Percentiles rank a stretch among this genome's conserved stretches.
Conservation (phyloP, 1,139 yeast genomes). For the Protomyces arabidopsidicola region DNA sequence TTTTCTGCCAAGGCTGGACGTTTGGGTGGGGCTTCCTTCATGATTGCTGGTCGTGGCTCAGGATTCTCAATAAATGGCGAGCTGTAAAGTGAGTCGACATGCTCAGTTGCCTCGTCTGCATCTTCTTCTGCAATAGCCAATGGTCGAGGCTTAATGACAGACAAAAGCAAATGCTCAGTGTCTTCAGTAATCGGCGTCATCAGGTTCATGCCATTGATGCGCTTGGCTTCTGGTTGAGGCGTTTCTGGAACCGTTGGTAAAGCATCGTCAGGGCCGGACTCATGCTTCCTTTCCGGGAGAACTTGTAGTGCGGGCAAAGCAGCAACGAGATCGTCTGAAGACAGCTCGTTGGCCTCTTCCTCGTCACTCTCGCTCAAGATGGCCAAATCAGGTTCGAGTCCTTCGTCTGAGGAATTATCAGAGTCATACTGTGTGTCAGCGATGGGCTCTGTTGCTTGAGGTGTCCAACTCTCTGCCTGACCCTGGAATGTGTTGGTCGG, state of each 20-base stretch:
- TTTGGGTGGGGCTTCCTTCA: neutral
- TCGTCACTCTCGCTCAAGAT: conserved; percentile 27
- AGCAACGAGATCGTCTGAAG: neutral
- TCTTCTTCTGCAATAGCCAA: conserved; percentile 22
- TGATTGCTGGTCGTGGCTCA: conserved; percentile 24
- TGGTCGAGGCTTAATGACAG: conserved; percentile 25
- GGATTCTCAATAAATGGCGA: conserved; percentile 34
- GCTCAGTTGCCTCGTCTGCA: conserved; percentile 9
- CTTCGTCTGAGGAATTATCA: conserved; percentile 28
- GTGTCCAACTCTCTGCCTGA: conserved; percentile 13
- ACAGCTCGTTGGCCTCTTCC: conserved; percentile 9
- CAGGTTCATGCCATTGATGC: conserved; percentile 22
- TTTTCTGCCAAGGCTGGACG: conserved; percentile 2
- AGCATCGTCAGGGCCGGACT: neutral
- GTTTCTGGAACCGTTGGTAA: conserved; percentile 31
- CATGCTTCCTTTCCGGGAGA: neutral
- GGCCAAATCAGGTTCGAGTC: conserved; percentile 26
- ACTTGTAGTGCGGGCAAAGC: neutral
- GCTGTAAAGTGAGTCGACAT: conserved; percentile 20
- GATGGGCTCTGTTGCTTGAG: conserved; percentile 5
- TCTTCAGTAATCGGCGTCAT: conserved; percentile 41
- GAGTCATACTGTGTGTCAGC: conserved; percentile 24
- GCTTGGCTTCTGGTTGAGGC: conserved; percentile 29
- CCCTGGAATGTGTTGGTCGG: conserved; percentile 20
- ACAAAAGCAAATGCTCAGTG: conserved; percentile 36